Base-by-base conservation (phyloP, 306 rosid genomes). In the Dalbergia cultrata region DNA sequence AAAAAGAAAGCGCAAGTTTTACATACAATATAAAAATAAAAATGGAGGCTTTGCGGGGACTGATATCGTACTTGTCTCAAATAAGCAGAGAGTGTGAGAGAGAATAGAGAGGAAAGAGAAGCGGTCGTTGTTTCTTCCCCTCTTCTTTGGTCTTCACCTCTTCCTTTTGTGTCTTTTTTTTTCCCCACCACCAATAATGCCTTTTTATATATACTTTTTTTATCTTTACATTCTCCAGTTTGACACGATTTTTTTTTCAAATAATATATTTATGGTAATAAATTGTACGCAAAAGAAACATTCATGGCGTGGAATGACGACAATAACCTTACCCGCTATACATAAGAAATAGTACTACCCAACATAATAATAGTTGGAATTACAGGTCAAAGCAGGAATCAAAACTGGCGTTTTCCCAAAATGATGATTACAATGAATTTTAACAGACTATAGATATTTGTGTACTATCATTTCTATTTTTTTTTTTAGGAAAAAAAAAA, bases 71-170 rank as follows among this genome's bases (percentile, higher is more conserved):
- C 84, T 82, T 85, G 86, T 89, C 90, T 86, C 89, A 80, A 84
- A 85, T 45, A 79, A 89, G 82, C 85, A 62, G 78, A 45, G 22
- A 16, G n/a, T 26, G 70, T 63, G 69, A 70, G 68, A 82, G 78
- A 67, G 81, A 75, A 70, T 74, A 83, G 64, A 84, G 80, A 77
- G 88, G 45, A 72, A 80, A 80, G 90, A 81, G 84, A 78, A 77
- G 77, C 80, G 73, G 92, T 93, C 92, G 88, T 97, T 91, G 11
- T 93, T 93, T 87, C 76, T 87, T 80, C 87, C 75, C 77, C 89
- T 54, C 59, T n/a, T 81, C 92, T 78, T 58, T 63, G 22, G 39
- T 74, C 87, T 73, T 74, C 80, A 57, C 78, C 84, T 78, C 80
- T 56, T 50, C 14, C 6, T 49, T 78, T 88, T 74, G 85, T 74